Base-by-base conservation (phyloP, 1,284 basidiomycete species). In the Rhodotorula sp. region DNA sequence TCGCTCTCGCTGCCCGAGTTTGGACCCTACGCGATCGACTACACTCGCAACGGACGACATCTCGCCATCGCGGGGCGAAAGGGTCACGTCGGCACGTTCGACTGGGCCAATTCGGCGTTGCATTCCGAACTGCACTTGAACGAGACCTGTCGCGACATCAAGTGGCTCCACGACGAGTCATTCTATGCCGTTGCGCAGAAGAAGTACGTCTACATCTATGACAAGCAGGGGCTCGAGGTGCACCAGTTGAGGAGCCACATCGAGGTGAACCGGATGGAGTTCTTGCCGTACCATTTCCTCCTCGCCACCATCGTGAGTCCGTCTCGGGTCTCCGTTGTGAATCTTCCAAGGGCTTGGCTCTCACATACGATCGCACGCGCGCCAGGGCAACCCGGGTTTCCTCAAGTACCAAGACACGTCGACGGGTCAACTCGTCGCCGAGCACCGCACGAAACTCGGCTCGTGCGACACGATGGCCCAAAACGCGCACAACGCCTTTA, bases 361-460 rank as follows among this genome's bases (percentile, higher is more conserved):
- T n/a, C 6, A n/a, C 19, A 48, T 14, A 34, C 34, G 34, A 34
- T 8, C 34, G 34, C 34, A 21, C 47, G 18, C 55, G 23, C 45
- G 43, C 55, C 76, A 92, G 90, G 93, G 94, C 16, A 90, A 93
- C 77, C 85, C 86, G 19, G 95, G 95, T 1, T 93, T 90, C 80
- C 85, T 99, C 2, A 95, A 95, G 83, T 99, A 98, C 82, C 94
- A 97, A 83, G 95, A 99, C 80, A 95, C 92, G 0, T 95, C 94
- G 3, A 99, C 95, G 0, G 95, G 95, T 23, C 86, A 89, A 69
- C 85, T 97, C 66, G 85, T 99, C 50, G 87, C 89, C 54, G 89
- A 94, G 80, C 93, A 95, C 80, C 88, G 92, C n/a, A 95, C 93
- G 5, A 92, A 91, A 78, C 85, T 95, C 43, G 95, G 97, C 16